Evolutionary conservation across 169 alveolate genomes (phyloP).

Genomic region (Perkinsus marinus): DNA sequence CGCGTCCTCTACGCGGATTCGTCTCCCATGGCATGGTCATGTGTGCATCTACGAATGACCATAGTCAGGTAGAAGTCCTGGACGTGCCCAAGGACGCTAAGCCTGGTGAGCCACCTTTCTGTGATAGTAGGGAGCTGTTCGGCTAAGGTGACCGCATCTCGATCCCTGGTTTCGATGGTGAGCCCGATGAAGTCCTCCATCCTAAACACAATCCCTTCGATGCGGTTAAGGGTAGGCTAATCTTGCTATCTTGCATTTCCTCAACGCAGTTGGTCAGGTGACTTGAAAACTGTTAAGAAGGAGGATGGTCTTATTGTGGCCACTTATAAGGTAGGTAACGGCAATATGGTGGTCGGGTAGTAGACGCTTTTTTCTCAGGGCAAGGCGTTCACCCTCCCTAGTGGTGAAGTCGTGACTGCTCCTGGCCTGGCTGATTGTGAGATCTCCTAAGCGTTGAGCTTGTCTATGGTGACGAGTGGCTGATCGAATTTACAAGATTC

Average conservation of each 20-base stretch:
- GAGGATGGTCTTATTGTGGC: neutral
- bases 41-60: constrained; percentile 10
- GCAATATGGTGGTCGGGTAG: neutral
- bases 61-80: constrained; percentile 12
- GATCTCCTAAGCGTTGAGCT: neutral
- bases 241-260: neutral
- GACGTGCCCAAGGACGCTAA: constrained; percentile 25
- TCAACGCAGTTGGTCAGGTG: neutral
- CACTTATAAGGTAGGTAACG: neutral
- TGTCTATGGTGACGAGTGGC: no score
- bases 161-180: neutral
- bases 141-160: neutral
- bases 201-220: neutral
- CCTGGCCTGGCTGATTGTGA: neutral
- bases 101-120: neutral
- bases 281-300: neutral
- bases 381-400: neutral
- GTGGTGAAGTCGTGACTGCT: neutral
- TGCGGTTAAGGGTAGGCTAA: neutral
- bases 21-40: constrained; percentile 25
- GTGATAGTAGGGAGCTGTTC: neutral
- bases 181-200: neutral
- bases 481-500: neutral
- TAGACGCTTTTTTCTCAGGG: neutral
- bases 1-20: constrained; percentile 26